A percentile compares a stretch with the other conserved stretches of the same genome.
Evolutionary conservation across 768 basidiomycete species (phyloP).

Genomic region (Imleria badia): DNA sequence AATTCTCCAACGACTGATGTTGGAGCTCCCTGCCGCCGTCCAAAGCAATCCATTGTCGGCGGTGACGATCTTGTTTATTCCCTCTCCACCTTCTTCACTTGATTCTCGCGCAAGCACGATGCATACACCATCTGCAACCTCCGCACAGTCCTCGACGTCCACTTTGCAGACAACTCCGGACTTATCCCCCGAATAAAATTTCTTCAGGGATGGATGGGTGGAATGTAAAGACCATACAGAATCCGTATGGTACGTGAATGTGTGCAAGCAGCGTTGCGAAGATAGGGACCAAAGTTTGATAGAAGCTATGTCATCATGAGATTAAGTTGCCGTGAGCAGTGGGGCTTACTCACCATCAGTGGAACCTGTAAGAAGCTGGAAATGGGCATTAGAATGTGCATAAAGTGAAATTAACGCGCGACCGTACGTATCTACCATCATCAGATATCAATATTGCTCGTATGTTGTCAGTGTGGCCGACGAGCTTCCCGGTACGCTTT

Average conservation of each 20-base stretch:
- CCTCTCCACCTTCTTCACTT: slow-evolving; percentile 49
- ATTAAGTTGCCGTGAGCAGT: slow-evolving; percentile 4
- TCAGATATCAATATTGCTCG: slow-evolving; percentile 86
- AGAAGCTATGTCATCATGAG: slow-evolving; percentile 47
- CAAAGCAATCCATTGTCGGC: slow-evolving; percentile 85
- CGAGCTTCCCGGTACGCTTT: slow-evolving; percentile 78
- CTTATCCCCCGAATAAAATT: slow-evolving; percentile 94
- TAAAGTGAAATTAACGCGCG: slow-evolving; percentile 2
- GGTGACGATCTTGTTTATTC: slow-evolving; percentile 79
- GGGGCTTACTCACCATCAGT: slow-evolving; percentile 54
- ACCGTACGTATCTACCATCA: slow-evolving; percentile 84
- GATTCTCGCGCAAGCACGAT: slow-evolving; percentile 73
- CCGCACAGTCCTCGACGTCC: slow-evolving; percentile 81
- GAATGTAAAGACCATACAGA: slow-evolving; percentile 94
- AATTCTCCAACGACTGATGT: slow-evolving; percentile 78
- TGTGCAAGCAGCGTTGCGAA: slow-evolving; percentile 89
- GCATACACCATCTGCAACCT: slow-evolving; percentile 89
- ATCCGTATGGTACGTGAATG: slow-evolving; percentile 93
- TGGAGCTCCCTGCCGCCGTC: slow-evolving; percentile 86
- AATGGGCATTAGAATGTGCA: slow-evolving; percentile 3
- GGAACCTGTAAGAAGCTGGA: slow-evolving; percentile 78
- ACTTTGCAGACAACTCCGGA: slow-evolving; percentile 87
- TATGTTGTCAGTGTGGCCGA: slow-evolving; percentile 98
- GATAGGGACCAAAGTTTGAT: slow-evolving; percentile 93
- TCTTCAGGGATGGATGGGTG: slow-evolving; percentile 78